Evolutionary conservation across 177 flowering plant genomes (phyloP).

Genomic region (Vitis hybrid): DNA sequence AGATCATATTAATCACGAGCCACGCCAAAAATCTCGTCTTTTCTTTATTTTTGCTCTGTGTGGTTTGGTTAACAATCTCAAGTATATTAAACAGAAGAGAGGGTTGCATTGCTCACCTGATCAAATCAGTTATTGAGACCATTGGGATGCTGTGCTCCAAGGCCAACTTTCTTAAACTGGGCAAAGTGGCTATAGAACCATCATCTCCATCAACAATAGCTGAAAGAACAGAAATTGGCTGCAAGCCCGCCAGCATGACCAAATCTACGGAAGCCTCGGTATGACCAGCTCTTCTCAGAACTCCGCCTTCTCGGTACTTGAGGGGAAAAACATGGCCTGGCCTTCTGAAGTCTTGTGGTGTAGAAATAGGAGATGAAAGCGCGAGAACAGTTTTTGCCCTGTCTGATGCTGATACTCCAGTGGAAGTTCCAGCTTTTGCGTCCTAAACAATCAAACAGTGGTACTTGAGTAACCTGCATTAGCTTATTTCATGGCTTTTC

Average conservation of each 20-base stretch:
- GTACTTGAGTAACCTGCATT: not conserved
- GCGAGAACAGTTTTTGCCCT: conserved; percentile 78
- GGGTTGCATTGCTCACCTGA: conserved; percentile 45
- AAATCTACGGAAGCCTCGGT: conserved; percentile 96
- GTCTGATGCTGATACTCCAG: conserved; percentile 86
- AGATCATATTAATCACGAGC: too few relatives aligned
- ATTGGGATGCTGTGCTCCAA: conserved; percentile 60
- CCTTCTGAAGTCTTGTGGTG: conserved; percentile 70
- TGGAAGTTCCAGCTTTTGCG: conserved; percentile 67
- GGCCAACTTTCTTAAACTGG: conserved; percentile 60
- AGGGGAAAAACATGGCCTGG: conserved; percentile 97
- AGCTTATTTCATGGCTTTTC: not conserved
- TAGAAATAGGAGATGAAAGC: conserved; percentile 68
- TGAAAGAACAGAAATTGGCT: conserved; percentile 71
- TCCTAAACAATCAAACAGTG: conserved; percentile 42
- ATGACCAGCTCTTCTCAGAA: conserved; percentile 81
- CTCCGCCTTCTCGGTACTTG: conserved; percentile 84
- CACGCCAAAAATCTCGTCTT: too few relatives aligned
- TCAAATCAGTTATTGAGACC: conserved; percentile 74
- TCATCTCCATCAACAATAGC: conserved; percentile 67
- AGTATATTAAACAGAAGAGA: too few relatives aligned
- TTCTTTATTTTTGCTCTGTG: too few relatives aligned
- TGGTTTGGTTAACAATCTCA: too few relatives aligned
- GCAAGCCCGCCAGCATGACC: conserved; percentile 64
- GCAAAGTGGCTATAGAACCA: conserved; percentile 72